Base-by-base conservation (phyloP, 768 basidiomycete species). In the Hericium coralloides region DNA sequence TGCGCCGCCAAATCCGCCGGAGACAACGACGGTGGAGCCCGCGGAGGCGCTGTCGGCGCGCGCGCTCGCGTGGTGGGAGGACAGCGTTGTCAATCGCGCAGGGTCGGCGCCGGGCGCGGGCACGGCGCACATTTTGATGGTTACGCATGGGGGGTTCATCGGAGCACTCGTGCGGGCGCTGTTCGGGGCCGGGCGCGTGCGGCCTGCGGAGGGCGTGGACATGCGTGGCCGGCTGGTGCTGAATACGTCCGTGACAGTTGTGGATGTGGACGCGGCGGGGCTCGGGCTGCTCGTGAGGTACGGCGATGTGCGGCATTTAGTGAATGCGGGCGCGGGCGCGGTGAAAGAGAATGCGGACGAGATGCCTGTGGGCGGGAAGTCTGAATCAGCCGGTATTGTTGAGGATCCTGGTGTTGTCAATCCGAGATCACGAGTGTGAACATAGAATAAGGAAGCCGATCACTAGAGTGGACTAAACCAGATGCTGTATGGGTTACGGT, bases 131-230 rank as follows among this genome's bases (percentile, higher is more conserved):
- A 38, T 88, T 48, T 74, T 92, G 31, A 77, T 84, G 12, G 79
- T 81, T 58, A 79, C 82, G 43, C 89, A 92, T 56, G 86, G 86
- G 2, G 86, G 79, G 0, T 76, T 79, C 63, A 87, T 90, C 58
- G 69, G 70, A 18, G 71, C 73, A 26, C 72, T 90, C 55, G 71
- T 85, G 57, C 71, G 72, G 18, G 69, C 65, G 41, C 64, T 89
- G 64, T 60, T 79, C n/a, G 68, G 70, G 20, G 74, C 73, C 47
- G 65, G 74, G 37, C 66, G 72, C 61, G 60, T 78, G 53, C 60
- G 55, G 50, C 73, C 72, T 55, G 74, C 67, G 22, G 64, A 70
- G 18, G 70, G 67, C 9, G 66, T 69, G 18, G 52, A 38, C 23
- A 58, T 67, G 48, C 65, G 64, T 52, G 81, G 78, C 64, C 67